Conservation (phyloP, 768 basidiomycete species). For the Lactarius sanguifluus region DNA sequence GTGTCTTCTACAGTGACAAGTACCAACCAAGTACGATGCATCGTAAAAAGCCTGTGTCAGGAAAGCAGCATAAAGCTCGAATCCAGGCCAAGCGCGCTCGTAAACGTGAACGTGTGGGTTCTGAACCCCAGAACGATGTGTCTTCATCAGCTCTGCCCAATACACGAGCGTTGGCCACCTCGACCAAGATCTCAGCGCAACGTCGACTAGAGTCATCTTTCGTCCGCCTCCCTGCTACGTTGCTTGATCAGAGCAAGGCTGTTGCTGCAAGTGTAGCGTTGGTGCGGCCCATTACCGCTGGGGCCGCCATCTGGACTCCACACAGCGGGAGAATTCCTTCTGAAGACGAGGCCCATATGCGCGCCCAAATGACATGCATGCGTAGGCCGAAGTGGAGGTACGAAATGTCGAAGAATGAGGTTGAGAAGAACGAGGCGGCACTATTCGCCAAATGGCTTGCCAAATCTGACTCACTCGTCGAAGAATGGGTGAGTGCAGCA, state of each 20-base stretch:
- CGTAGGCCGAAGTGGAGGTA: conserved; percentile 84
- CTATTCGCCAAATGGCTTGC: conserved; percentile 76
- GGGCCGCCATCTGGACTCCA: conserved; percentile 37
- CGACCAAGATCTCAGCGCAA: conserved; percentile 36
- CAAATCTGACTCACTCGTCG: conserved; percentile 57
- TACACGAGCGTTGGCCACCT: conserved; percentile 37
- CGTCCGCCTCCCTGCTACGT: conserved; percentile 55
- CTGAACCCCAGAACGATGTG: conserved; percentile 36
- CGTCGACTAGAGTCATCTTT: conserved; percentile 66
- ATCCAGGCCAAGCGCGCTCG: conserved; percentile 78
- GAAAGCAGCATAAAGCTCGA: conserved; percentile 68
- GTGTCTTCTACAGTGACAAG: too few relatives aligned
- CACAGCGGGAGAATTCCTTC: conserved; percentile 19
- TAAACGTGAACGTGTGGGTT: conserved; percentile 84
- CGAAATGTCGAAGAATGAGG: conserved; percentile 83
- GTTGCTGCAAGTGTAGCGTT: conserved; percentile 56
- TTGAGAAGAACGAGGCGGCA: conserved; percentile 89
- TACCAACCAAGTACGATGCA: conserved; percentile 33
- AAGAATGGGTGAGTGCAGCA: conserved; percentile 43
- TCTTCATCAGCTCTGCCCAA: conserved; percentile 16
- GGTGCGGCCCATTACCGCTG: conserved; percentile 53
- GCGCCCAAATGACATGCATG: conserved; percentile 46
- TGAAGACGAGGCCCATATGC: conserved; percentile 5
- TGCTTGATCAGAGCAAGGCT: conserved; percentile 58
- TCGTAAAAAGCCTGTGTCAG: conserved; percentile 50